Percentiles rank a stretch among this genome's conserved stretches.
These are phyloP conservation scores for Pestalotiopsis sp. DNA, from an alignment of 2,329 filamentous ascomycete genomes.

Conservation along the genomic window DNA sequence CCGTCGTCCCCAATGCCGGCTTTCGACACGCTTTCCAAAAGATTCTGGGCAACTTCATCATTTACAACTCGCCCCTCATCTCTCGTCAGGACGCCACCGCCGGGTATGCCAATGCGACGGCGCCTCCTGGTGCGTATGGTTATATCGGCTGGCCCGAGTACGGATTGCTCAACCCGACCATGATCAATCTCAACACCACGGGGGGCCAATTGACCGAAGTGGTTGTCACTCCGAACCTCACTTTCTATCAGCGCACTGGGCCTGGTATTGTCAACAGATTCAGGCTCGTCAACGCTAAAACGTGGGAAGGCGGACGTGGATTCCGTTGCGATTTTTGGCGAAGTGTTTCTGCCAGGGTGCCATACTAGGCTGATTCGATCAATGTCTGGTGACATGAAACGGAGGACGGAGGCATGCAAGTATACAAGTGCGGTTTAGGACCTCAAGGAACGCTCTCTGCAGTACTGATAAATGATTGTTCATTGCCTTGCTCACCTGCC, in stretches of 20 bases:
- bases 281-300: constrained; percentile 20
- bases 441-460: too few species aligned
- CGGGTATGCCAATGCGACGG: constrained; percentile 31
- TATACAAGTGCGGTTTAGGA: too few species aligned
- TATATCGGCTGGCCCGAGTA: constrained; percentile 35
- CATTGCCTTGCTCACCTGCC: too few species aligned
- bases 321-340: constrained; percentile 30
- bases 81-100: constrained; percentile 31
- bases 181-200: constrained; percentile 47
- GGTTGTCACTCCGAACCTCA: constrained; percentile 25
- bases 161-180: constrained; percentile 32
- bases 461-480: too few species aligned
- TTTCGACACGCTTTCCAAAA: constrained; percentile 41
- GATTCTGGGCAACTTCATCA: constrained; percentile 51
- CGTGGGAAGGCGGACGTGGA: constrained; percentile 30
- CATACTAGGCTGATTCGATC: constrained; percentile 17
- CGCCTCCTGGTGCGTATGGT: constrained; percentile 26
- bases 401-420: too few species aligned
- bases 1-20: constrained; percentile 22
- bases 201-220: constrained; percentile 31
- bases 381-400: not conserved
- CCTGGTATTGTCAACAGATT: constrained; percentile 29
- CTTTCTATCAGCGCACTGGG: constrained; percentile 25
- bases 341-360: constrained; percentile 23
- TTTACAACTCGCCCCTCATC: constrained; percentile 39